Evolutionary conservation across 2,329 filamentous ascomycete genomes (phyloP).

Genomic region (Ophiocordyceps polyrhachis-furcata): DNA sequence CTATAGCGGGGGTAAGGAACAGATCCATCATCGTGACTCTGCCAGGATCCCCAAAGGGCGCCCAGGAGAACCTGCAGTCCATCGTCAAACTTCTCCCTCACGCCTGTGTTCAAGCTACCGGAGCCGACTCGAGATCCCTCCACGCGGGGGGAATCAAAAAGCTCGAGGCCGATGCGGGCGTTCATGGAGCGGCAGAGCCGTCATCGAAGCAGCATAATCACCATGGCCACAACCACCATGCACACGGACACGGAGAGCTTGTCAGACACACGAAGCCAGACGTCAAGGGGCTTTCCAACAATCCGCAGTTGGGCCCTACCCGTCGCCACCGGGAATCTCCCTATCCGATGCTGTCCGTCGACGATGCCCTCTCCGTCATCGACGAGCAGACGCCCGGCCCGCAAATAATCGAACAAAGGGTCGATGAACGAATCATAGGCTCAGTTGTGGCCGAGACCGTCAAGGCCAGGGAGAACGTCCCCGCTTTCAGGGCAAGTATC

Average conservation of each 20-base stretch:
- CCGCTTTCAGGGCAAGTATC: conserved; percentile 86
- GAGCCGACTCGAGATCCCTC: conserved; percentile 59
- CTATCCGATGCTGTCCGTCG: conserved; percentile 78
- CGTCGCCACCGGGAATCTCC: conserved; percentile 69
- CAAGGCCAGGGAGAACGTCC: conserved; percentile 61
- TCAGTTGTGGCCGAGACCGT: conserved; percentile 72
- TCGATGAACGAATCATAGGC: conserved; percentile 50
- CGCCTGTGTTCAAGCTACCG: conserved; percentile 78
- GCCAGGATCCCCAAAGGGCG: conserved; percentile 87
- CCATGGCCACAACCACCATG: conserved; percentile 17
- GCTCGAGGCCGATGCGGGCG: conserved; percentile 65
- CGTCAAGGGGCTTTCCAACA: conserved; percentile 38
- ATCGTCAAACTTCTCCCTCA: conserved; percentile 83
- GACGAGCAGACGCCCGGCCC: conserved; percentile 52
- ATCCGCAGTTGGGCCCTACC: conserved; percentile 40
- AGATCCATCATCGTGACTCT: conserved; percentile 71
- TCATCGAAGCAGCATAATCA: conserved; percentile 21
- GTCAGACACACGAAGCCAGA: conserved; percentile 54
- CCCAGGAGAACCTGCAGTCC: conserved; percentile 79
- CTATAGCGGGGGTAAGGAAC: conserved; percentile 73
- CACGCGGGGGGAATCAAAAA: conserved; percentile 70
- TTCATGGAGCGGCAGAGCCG: conserved; percentile 17
- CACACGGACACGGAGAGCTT: conserved; percentile 33
- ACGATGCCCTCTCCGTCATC: conserved; percentile 60
- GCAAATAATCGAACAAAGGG: conserved; percentile 33